These are phyloP conservation scores for Eutypella sp. DNA, from an alignment of 2,329 filamentous ascomycete species.

Conservation along the genomic window DNA sequence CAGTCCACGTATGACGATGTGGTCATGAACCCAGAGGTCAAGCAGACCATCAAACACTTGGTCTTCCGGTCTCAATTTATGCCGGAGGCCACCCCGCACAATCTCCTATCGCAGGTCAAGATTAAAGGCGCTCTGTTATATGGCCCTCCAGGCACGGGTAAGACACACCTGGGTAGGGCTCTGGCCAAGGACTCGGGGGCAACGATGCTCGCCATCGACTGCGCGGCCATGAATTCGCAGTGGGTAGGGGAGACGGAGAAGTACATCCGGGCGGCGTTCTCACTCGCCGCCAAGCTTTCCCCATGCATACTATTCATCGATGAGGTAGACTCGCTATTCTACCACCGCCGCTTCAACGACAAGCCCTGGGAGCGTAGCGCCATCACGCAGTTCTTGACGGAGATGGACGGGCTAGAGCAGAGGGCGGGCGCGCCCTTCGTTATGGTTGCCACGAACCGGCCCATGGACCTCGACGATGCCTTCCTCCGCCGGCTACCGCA, in stretches of 20 bases:
- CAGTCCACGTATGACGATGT: neutral
- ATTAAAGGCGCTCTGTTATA: neutral
- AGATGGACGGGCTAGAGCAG: constrained; percentile 21
- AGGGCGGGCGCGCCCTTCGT: constrained; percentile 15
- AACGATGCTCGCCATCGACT: neutral
- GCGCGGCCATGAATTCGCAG: neutral
- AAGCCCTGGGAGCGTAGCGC: constrained; percentile 1
- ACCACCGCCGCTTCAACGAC: constrained; percentile 6
- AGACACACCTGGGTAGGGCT: neutral
- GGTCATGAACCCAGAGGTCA: neutral
- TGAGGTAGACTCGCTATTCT: constrained; percentile 15
- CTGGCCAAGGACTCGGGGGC: neutral
- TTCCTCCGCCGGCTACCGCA: constrained; percentile 45
- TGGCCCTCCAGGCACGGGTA: neutral
- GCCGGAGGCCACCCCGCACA: neutral
- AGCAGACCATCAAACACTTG: neutral
- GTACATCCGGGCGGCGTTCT: neutral
- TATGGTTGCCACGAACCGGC: constrained; percentile 25
- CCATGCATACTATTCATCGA: constrained; percentile 8
- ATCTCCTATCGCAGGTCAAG: neutral
- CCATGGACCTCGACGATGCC: constrained; percentile 33
- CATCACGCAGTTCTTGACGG: constrained; percentile 23
- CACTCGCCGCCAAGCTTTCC: neutral
- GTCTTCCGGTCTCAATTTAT: neutral
- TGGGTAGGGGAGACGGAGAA: neutral